Evolutionary conservation across 805 yeast genomes (phyloP), one percentile per base, ranked within the genome.

Genomic region (Wickerhamomyces alni): DNA sequence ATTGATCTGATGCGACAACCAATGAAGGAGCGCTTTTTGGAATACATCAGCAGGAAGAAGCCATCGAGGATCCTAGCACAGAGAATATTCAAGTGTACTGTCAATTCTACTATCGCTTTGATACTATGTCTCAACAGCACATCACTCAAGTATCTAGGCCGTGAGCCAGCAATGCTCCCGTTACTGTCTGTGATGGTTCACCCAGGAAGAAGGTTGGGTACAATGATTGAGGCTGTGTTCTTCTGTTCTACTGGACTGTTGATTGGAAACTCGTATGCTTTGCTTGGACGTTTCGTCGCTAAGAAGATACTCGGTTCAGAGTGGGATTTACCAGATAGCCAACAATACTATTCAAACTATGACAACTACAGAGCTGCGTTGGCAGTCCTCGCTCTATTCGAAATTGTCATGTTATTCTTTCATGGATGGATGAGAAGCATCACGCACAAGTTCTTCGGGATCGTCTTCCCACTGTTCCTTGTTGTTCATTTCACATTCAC

Each of bases 391-490:
- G 71, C 72, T 1, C 62, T 70, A 0, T 59, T 67, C 37, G 77
- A 74, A 45, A 56, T 67, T 2, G 16, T 69, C 17, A 70, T 71
- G 75, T 54, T 73, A 22, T 64, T 70, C 35, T 51, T 65, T 33
- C 75, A 70, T 44, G 79, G 77, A 0, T 69, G 71, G 69, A 61
- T 70, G 63, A 61, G 77, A 50, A 63, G 71, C 17, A 65, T 68
- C 8, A 59, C 70, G 1, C 74, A 69, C 35, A 63, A 69, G 40
- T 63, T 72, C 47, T 72, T 71, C 46, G 66, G 64, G 11, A 62
- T 71, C 33, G 72, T 66, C 4, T 70, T 72, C 42, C 71, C 75
- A 5, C 38, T 70, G n/a, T 72, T 74, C 40, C 44, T 73, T 33
- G 74, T 70, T 13, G 72, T 67, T 15, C 78, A 74, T 56, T 74